Base-by-base conservation (phyloP, 495 filamentous ascomycete species). In the Neohortaea acidophila region DNA sequence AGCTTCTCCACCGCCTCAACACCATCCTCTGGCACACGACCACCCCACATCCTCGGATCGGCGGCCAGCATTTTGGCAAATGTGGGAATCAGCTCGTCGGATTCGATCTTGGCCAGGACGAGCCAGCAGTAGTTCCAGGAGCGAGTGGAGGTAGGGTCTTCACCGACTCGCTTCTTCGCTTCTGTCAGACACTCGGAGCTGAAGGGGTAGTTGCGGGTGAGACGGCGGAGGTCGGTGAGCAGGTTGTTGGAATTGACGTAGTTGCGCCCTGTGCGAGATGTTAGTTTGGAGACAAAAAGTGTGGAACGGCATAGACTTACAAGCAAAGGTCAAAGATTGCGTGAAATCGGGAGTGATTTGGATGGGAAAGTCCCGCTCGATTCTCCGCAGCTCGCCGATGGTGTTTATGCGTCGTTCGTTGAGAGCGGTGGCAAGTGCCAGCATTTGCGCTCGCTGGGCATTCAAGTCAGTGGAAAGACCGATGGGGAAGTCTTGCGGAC, bases 61-160 rank as follows among this genome's bases (percentile, higher is more conserved):
- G 61, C 55, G 5, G 80, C 73, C 31, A 80, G 70, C 10, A 60
- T 53, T 19, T 62, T 57, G 2, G 79, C 76, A 48, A 75, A 76
- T 17, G 67, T 59, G 1, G 66, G 54, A 38, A 84, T 68, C 24
- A 82, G 55, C 38, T 65, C 59, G 75, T 78, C 70, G 39, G 69
- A 70, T 28, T 67, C 60, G 22, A 83, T 70, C 45, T 81, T 81
- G 11, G 55, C 59, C n/a, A 85, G 59, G 21, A 79, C 70, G 24
- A 83, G 59, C 79, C 80, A 84, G 28, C 73, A 80, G 52, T 76
- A 67, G 47, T 84, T 85, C 78, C 80, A 84, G 51, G 76, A 82
- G 10, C 74, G 62, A 45, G 68, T 71, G 39, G 73, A 75, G 6
- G 69, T 57, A 0, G 75, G 73, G 43, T 84, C 80, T 33, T 65